Conservation (phyloP, 805 yeast genomes). For the Zygotorulaspora florentina region DNA sequence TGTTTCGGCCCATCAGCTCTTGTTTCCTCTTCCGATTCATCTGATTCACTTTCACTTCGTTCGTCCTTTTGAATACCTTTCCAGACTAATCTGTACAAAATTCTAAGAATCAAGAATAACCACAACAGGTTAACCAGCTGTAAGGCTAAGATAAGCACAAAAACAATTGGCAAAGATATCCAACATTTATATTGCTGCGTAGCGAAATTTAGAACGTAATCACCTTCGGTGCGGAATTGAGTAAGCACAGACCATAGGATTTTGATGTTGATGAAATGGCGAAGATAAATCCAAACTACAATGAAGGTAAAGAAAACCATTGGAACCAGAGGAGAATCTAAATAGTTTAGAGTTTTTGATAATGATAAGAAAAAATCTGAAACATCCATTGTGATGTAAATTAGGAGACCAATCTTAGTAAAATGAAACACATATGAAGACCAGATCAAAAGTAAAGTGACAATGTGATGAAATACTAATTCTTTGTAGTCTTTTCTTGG, state of each 20-base stretch:
- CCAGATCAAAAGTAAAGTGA: constrained; percentile 84
- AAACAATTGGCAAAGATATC: constrained; percentile 90
- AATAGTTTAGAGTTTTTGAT: constrained; percentile 83
- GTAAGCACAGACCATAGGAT: constrained; percentile 83
- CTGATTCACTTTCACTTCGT: constrained; percentile 81
- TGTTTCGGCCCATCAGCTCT: constrained; percentile 23
- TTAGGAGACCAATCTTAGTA: constrained; percentile 89
- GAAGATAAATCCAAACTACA: constrained; percentile 74
- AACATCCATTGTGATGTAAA: constrained; percentile 93
- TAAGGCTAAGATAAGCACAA: constrained; percentile 67
- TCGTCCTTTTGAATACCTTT: constrained; percentile 69
- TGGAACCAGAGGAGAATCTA: constrained; percentile 60
- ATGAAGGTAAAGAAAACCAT: constrained; percentile 70
- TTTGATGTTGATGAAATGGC: constrained; percentile 79
- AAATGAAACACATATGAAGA: constrained; percentile 89
- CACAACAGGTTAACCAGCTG: constrained; percentile 86
- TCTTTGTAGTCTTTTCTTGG: constrained; percentile 94
- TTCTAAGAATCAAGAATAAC: constrained; percentile 77
- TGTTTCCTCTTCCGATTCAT: constrained; percentile 39
- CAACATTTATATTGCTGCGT: constrained; percentile 95
- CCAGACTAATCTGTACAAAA: constrained; percentile 60
- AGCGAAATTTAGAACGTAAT: constrained; percentile 72
- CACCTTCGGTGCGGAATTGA: constrained; percentile 83
- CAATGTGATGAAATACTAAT: constrained; percentile 86
- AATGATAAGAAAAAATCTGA: constrained; percentile 83